Percentiles rank a stretch among this genome's conserved stretches.
Evolutionary conservation across 441 rosid species (phyloP).

Genomic region (Metrosideros polymorpha): DNA sequence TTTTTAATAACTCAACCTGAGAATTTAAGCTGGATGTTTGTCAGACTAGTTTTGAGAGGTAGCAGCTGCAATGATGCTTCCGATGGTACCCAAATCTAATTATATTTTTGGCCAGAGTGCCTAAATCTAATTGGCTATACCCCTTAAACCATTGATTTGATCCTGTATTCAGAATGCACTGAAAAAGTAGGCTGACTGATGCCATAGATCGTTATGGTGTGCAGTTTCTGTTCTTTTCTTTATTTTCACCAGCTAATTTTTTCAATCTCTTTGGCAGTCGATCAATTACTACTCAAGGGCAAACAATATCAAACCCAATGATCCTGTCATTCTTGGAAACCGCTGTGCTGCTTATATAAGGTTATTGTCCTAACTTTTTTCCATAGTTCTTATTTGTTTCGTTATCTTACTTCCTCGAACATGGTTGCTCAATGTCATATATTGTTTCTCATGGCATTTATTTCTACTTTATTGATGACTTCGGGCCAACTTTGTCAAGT

Average conservation of each 20-base stretch:
- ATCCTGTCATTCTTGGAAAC: slow-evolving; percentile 72
- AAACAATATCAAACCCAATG: slow-evolving; percentile 58
- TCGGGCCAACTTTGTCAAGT: background rate
- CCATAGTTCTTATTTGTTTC: background rate
- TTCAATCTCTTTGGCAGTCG: slow-evolving; percentile 36
- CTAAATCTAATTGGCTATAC: background rate
- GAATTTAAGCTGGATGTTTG: background rate
- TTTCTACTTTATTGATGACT: background rate
- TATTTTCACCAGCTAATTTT: slow-evolving; percentile 1
- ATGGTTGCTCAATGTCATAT: background rate
- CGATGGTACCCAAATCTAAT: background rate
- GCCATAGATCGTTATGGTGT: background rate
- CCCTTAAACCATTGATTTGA: background rate
- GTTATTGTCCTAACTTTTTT: slow-evolving; percentile 13
- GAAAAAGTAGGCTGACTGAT: background rate
- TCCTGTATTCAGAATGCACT: background rate
- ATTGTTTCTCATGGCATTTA: background rate
- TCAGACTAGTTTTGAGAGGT: background rate
- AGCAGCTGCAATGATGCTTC: background rate
- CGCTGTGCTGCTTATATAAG: slow-evolving; percentile 79
- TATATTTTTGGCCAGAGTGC: background rate
- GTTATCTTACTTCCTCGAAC: background rate
- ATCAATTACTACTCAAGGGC: slow-evolving; percentile 75
- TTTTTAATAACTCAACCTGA: background rate
- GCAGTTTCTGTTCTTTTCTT: background rate